Percentiles rank a stretch among this genome's conserved stretches.
phyloP scores from a whole-genome alignment of 208 protist genomes.

The Trypanosoma caninum region DNA sequence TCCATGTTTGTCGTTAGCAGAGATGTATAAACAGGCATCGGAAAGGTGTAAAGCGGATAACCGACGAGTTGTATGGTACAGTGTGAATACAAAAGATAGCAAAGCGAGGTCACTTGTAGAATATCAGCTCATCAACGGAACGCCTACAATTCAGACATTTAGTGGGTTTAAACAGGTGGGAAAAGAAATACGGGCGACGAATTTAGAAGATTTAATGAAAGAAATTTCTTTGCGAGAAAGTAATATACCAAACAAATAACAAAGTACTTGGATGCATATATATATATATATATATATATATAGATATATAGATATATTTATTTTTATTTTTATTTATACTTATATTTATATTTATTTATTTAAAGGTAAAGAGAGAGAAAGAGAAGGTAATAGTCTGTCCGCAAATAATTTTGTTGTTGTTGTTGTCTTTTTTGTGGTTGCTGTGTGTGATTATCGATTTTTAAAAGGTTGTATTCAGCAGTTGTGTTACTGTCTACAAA shows the following conservation, averaged over 20 bases:
- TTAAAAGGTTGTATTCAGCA: too few relatives aligned
- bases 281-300: slow-evolving; percentile 9
- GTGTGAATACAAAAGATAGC: slow-evolving; percentile 80
- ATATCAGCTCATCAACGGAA: slow-evolving; percentile 88
- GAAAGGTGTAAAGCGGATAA: slow-evolving; percentile 51
- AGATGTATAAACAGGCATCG: slow-evolving; percentile 89
- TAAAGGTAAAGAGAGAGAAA: slow-evolving; percentile 9
- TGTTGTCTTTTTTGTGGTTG: neutral
- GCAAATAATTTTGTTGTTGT: neutral
- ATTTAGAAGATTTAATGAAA: slow-evolving; percentile 77
- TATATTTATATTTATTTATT: neutral
- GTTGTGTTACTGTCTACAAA: too few relatives aligned
- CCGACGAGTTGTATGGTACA: slow-evolving; percentile 82
- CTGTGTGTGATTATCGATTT: too few relatives aligned
- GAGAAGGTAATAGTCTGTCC: neutral
- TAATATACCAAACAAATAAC: neutral
- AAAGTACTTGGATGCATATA: neutral
- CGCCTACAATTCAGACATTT: slow-evolving; percentile 90
- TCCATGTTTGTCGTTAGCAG: slow-evolving; percentile 84
- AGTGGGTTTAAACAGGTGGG: slow-evolving; percentile 75
- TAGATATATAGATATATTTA: slow-evolving; percentile 1
- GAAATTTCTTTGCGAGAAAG: slow-evolving; percentile 51
- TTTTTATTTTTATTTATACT: slow-evolving; percentile 5
- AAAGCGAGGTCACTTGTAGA: slow-evolving; percentile 65
- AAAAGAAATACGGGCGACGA: slow-evolving; percentile 81